Evolutionary conservation across 495 filamentous ascomycete genomes (phyloP).

Genomic region (Hyaloscypha variabilis): DNA sequence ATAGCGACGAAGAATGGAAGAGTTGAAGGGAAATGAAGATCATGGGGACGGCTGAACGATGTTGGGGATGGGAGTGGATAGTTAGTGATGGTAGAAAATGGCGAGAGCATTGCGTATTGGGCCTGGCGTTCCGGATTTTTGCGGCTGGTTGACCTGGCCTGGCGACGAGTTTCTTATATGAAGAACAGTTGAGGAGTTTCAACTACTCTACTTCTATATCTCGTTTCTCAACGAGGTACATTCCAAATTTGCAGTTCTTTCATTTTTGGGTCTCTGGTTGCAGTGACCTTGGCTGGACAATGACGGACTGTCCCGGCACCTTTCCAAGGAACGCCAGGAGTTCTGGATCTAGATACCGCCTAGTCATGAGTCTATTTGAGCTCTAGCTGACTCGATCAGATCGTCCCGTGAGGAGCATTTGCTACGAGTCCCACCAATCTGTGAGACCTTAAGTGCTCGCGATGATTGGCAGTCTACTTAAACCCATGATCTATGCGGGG

Average conservation of each 20-base stretch:
- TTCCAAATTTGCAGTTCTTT: constrained; percentile 5
- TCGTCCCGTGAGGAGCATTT: background rate
- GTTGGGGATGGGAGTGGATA: background rate
- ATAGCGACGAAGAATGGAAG: background rate
- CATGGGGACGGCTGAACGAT: background rate
- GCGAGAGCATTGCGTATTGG: constrained; percentile 22
- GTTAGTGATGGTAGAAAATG: constrained; percentile 17
- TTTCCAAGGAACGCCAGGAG: background rate
- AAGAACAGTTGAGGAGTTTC: constrained; percentile 18
- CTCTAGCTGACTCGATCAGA: background rate
- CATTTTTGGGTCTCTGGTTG: background rate
- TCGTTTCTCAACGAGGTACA: background rate
- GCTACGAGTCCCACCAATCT: background rate
- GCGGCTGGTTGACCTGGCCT: constrained; percentile 21
- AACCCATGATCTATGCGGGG: constrained; percentile 5
- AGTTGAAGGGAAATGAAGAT: background rate
- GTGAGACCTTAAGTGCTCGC: background rate
- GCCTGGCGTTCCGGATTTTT: constrained; percentile 26
- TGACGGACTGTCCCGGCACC: background rate
- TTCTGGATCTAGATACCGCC: background rate
- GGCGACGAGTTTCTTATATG: constrained; percentile 19
- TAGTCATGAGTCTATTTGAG: background rate
- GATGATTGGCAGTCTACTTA: background rate
- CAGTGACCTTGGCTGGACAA: constrained; percentile 5
- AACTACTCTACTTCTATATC: constrained; percentile 27